Conservation (phyloP, 2,329 filamentous ascomycete species). For the Cadophora gregata region DNA sequence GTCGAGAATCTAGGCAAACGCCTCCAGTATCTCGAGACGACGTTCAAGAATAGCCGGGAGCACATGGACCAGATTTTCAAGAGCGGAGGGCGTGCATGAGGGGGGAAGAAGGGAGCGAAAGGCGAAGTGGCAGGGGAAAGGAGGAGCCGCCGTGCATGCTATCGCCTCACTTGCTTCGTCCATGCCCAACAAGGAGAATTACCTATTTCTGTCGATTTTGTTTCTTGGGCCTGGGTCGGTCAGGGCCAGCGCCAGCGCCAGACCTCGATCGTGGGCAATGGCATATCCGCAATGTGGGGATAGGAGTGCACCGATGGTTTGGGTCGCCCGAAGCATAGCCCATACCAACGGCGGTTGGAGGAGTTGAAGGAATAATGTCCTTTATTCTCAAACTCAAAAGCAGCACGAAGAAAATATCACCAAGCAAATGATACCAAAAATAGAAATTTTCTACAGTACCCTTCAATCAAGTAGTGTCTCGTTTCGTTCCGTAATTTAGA, state of each 20-base stretch:
- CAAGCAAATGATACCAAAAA: conserved; percentile 18
- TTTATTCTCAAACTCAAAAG: conserved; percentile 16
- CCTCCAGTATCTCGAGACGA: conserved; percentile 91
- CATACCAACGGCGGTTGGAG: background rate
- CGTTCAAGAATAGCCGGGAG: conserved; percentile 89
- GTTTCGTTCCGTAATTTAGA: background rate
- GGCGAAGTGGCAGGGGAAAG: background rate
- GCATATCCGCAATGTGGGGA: background rate
- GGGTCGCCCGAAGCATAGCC: background rate
- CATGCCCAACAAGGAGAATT: background rate
- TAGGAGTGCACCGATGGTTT: background rate
- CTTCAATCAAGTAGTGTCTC: background rate
- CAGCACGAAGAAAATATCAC: conserved; percentile 19
- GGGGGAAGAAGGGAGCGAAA: background rate
- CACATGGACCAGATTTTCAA: conserved; percentile 89
- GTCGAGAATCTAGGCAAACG: conserved; percentile 85
- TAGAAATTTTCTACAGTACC: conserved; percentile 11
- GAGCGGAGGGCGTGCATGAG: conserved; percentile 46
- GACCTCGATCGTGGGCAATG: background rate
- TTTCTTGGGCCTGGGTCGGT: background rate
- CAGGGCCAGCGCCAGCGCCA: background rate
- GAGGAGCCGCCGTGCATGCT: conserved; percentile 4
- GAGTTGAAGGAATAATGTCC: background rate
- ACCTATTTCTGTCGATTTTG: background rate
- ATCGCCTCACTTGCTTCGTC: background rate